A percentile compares a stretch with the other conserved stretches of the same genome.
Conservation (phyloP, 1,139 yeast genomes). For the Protomyces arabidopsidicola region DNA sequence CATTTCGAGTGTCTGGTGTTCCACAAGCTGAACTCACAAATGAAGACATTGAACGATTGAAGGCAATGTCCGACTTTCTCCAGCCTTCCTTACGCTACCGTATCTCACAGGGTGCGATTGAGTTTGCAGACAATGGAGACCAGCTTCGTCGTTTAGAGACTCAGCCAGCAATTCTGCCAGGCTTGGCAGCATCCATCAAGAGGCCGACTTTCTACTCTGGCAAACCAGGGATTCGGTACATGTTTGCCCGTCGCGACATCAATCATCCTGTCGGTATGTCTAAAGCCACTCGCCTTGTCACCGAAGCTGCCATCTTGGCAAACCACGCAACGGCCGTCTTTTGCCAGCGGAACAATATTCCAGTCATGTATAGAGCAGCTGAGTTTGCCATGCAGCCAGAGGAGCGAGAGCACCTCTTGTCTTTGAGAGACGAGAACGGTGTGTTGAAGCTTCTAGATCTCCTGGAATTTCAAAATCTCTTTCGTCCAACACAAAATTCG, state of each 20-base stretch:
- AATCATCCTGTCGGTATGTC: background rate
- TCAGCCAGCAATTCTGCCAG: constrained; percentile 10
- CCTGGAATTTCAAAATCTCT: background rate
- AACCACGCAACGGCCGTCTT: constrained; percentile 59
- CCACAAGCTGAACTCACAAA: background rate
- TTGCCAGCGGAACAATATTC: constrained; percentile 48
- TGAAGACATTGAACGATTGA: background rate
- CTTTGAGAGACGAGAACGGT: background rate
- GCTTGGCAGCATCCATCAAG: background rate
- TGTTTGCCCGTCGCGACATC: background rate
- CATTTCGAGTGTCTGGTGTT: background rate
- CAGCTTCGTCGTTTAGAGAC: background rate
- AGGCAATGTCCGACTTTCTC: constrained; percentile 32
- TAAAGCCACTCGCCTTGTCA: constrained; percentile 18
- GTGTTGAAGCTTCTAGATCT: background rate
- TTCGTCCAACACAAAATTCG: background rate
- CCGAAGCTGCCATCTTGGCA: constrained; percentile 41
- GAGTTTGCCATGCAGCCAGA: constrained; percentile 27
- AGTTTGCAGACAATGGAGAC: background rate
- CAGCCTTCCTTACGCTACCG: constrained; percentile 1
- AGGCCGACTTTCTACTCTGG: constrained; percentile 10
- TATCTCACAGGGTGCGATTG: constrained; percentile 10
- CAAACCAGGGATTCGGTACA: constrained; percentile 5
- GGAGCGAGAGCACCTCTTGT: background rate
- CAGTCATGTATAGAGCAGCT: constrained; percentile 58